Evolutionary conservation across 2,329 filamentous ascomycete genomes (phyloP).

Genomic region (Pseudogymnoascus sp.): DNA sequence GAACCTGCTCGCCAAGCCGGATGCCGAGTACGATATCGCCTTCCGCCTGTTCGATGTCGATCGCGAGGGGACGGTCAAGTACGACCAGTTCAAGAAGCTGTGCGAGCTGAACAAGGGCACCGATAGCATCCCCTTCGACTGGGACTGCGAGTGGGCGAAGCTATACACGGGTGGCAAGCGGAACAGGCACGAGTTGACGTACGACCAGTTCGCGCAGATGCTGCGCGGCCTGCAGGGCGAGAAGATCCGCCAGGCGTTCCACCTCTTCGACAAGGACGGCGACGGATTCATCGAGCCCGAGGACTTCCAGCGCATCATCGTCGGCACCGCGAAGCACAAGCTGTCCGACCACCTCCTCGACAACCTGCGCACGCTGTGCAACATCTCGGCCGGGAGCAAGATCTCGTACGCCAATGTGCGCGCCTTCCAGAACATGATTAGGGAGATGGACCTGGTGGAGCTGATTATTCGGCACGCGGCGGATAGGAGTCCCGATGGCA

Average conservation of each 20-base stretch:
- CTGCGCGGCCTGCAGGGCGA: conserved; percentile 91
- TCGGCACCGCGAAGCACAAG: conserved; percentile 89
- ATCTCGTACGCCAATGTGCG: conserved; percentile 97
- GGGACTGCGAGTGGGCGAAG: conserved; percentile 93
- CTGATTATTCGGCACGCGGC: conserved; percentile 84
- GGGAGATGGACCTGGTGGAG: conserved; percentile 96
- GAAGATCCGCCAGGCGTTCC: conserved; percentile 90
- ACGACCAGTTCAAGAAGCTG: conserved; percentile 74
- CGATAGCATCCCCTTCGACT: conserved; percentile 85
- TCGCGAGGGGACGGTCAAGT: conserved; percentile 76
- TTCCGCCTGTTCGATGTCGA: conserved; percentile 93
- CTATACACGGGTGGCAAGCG: conserved; percentile 87
- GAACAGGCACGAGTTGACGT: conserved; percentile 84
- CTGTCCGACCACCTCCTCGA: conserved; percentile 91
- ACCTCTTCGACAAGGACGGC: conserved; percentile 79
- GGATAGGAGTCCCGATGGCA: conserved; percentile 74
- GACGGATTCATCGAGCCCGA: conserved; percentile 94
- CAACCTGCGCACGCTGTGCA: conserved; percentile 87
- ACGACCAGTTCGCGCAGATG: conserved; percentile 97
- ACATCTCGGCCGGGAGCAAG: conserved; percentile 83
- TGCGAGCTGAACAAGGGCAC: conserved; percentile 86
- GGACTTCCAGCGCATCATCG: conserved; percentile 93
- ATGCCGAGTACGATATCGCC: conserved; percentile 97
- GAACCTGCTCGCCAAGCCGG: conserved; percentile 85
- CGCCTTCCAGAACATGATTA: conserved; percentile 96